These are phyloP conservation scores for Umbelopsis vinacea DNA, from an alignment of 192 early-diverging fungal genomes.

Conservation along the genomic window DNA sequence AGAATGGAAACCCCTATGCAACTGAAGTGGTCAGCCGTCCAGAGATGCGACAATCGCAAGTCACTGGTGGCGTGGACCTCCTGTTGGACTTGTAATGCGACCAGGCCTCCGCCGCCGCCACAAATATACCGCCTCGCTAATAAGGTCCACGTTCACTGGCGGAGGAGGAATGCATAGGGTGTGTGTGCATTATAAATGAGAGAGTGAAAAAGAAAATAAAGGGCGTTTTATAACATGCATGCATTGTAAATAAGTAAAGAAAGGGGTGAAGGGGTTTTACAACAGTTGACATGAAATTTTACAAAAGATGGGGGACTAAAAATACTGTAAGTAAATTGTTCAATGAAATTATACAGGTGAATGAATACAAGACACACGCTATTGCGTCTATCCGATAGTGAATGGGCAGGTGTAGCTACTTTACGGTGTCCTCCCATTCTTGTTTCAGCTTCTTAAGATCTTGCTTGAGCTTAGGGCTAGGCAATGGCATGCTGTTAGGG, in stretches of 20 bases:
- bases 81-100: conserved; percentile 28
- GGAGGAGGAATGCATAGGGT: background rate
- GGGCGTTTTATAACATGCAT: no score
- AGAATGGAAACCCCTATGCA: conserved; percentile 42
- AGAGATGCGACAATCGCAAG: conserved; percentile 16
- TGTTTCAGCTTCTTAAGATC: conserved; percentile 7
- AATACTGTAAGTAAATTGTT: background rate
- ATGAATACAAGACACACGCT: background rate
- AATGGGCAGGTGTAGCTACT: background rate
- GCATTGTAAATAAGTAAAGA: no score
- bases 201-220: no score
- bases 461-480: conserved; percentile 15
- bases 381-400: no score
- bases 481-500: conserved; percentile 8
- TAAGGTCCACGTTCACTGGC: background rate
- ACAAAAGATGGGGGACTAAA: background rate
- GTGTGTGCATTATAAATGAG: no score
- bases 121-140: conserved; percentile 5
- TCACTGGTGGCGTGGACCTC: conserved; percentile 24
- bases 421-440: conserved; percentile 7
- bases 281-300: background rate
- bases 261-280: background rate
- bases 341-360: conserved; percentile 4
- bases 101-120: background rate
- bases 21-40: conserved; percentile 31